Base-by-base conservation (phyloP, 306 rosid species). In the Canavalia ensiformis region DNA sequence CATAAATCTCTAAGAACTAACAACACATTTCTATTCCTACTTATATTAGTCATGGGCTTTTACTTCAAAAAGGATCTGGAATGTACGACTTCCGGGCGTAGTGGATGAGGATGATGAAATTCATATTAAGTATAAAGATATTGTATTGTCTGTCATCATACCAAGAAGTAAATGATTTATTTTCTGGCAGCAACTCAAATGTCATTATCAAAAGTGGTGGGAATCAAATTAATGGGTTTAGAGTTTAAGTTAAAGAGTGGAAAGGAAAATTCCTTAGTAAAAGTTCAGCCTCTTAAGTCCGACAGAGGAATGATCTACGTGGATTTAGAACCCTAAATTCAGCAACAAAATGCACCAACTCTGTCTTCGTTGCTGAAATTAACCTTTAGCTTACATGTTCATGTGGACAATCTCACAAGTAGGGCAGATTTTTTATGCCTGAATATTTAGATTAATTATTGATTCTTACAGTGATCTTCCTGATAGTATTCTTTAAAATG, bases 131-230 rank as follows among this genome's bases (percentile, higher is more conserved):
- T 45, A 39, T 47, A 35, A 39, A 80, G 74, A 4, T 18, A 46
- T 68, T 8, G n/a, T 13, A 35, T n/a, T 47, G 33, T 46, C 46
- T 42, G 63, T 71, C 8, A 52, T 29, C 49, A 51, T 72, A 77
- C 25, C 4, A 74, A 68, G 25, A 33, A 37, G 69, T 10, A 4
- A 33, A 52, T 31, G 8, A 46, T 68, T 68, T 58, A 3, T 42
- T 55, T n/a, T 62, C 56, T 35, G 52, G 81, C 47, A 72, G 78
- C 72, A 33, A 51, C 69, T 76, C 18, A 72, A 34, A 72, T 65
- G 86, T 88, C 78, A 56, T n/a, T 85, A 6, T 84, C 84, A 52
- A 66, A 46, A 78, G 74, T 28, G 83, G 58, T 5, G 75, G 81
- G 81, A 88, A 86, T 84, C 85, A 76, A 71, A 64, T 63, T 72